Conservation (phyloP, 345 rosid genomes). For the Salix koriyanagi region DNA sequence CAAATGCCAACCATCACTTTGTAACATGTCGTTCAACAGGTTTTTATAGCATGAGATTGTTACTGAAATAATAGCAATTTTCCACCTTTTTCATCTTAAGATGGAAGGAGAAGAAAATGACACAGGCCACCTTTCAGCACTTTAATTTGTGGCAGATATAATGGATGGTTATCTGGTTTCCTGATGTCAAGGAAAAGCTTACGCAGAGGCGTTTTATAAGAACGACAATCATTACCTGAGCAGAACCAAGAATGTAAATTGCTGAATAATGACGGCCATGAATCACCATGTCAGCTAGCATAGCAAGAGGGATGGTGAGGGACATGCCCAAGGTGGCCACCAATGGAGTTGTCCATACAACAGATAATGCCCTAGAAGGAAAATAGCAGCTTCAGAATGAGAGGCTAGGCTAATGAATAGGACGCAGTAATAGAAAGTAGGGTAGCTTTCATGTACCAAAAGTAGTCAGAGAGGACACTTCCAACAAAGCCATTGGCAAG, state of each 20-base stretch:
- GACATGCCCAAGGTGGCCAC: slow-evolving; percentile 89
- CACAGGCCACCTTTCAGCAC: background rate
- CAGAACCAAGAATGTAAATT: slow-evolving; percentile 69
- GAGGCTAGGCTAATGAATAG: background rate
- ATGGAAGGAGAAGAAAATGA: background rate
- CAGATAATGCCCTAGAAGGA: slow-evolving; percentile 62
- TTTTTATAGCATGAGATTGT: background rate
- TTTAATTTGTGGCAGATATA: background rate
- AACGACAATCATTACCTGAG: slow-evolving; percentile 41
- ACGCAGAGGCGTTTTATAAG: background rate
- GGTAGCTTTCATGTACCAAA: slow-evolving; percentile 49
- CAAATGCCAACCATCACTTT: background rate
- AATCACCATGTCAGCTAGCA: slow-evolving; percentile 78
- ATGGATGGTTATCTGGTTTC: background rate
- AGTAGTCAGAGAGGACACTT: slow-evolving; percentile 95
- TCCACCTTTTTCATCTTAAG: background rate
- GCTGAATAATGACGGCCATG: slow-evolving; percentile 83
- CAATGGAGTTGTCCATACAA: slow-evolving; percentile 81
- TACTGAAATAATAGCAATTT: background rate
- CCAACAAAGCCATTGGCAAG: slow-evolving; percentile 91
- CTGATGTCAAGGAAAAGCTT: background rate
- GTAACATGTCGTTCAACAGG: background rate
- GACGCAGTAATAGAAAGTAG: background rate
- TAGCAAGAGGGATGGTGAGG: slow-evolving; percentile 79
- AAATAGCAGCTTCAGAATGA: background rate